A percentile compares a stretch with the other conserved stretches of the same genome.
Conservation (phyloP, 805 yeast species). For the Candida adriatica region DNA sequence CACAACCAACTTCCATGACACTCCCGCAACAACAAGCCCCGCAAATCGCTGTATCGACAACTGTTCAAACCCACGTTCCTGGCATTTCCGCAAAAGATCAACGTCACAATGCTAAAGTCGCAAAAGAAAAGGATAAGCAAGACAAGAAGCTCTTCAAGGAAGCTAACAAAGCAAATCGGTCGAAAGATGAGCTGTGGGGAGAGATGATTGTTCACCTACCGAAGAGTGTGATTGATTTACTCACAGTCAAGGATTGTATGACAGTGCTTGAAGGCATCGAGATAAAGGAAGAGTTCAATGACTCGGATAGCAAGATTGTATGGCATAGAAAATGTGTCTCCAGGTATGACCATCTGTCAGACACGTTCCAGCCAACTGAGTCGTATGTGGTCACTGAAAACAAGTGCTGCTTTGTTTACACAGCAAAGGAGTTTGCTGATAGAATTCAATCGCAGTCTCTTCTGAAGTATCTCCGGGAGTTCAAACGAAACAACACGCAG, state of each 20-base stretch:
- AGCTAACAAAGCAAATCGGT: conserved; percentile 33
- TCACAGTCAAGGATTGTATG: conserved; percentile 25
- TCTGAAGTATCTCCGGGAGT: conserved; percentile 18
- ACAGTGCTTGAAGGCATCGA: conserved; percentile 19
- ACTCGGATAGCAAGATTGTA: conserved; percentile 24
- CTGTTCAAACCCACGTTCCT: not conserved
- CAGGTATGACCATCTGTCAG: conserved; percentile 39
- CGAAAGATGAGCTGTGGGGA: conserved; percentile 42
- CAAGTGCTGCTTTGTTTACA: conserved; percentile 35
- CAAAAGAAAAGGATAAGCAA: conserved; percentile 8
- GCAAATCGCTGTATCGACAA: too few species aligned
- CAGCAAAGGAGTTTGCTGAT: conserved; percentile 38
- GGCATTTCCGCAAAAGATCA: conserved; percentile 1
- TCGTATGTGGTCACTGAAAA: conserved; percentile 37
- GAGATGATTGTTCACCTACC: conserved; percentile 46
- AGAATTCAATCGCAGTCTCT: conserved; percentile 25
- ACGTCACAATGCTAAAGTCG: conserved; percentile 1
- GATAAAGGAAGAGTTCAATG: conserved; percentile 17
- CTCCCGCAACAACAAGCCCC: too few species aligned
- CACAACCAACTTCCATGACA: too few species aligned
- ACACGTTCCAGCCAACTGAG: conserved; percentile 48
- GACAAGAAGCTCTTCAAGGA: conserved; percentile 19
- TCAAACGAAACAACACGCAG: conserved; percentile 15
- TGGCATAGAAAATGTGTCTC: conserved; percentile 48
- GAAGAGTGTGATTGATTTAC: conserved; percentile 17